Conservation (phyloP, 2,329 filamentous ascomycete genomes). For the Colletotrichum lindemuthianum region DNA sequence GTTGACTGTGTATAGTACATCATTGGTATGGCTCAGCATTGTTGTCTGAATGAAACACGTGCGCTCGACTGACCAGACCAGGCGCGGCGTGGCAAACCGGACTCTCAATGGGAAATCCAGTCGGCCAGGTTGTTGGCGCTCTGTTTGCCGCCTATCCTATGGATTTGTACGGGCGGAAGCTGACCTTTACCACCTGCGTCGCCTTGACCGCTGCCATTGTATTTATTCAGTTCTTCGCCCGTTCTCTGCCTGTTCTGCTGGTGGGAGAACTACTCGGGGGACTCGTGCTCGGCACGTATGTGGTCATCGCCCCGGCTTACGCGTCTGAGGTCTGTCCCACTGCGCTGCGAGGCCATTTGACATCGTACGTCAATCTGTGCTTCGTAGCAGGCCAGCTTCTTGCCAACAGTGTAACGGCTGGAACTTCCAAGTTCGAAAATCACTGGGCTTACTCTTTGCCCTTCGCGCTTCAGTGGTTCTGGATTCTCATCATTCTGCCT, state of each 20-base stretch:
- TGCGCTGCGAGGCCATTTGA: conserved; percentile 65
- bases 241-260: conserved; percentile 64
- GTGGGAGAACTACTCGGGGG: conserved; percentile 70
- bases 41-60: too few species aligned
- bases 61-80: conserved; percentile 21
- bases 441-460: conserved; percentile 62
- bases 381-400: conserved; percentile 72
- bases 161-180: conserved; percentile 56
- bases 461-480: conserved; percentile 62
- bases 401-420: conserved; percentile 58
- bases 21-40: conserved; percentile 40
- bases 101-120: conserved; percentile 62
- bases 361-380: conserved; percentile 69
- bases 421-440: conserved; percentile 49
- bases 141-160: conserved; percentile 59
- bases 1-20: conserved; percentile 41
- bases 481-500: conserved; percentile 56
- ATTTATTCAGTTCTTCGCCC: conserved; percentile 72
- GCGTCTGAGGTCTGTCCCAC: conserved; percentile 70
- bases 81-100: conserved; percentile 57
- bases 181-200: conserved; percentile 56
- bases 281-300: conserved; percentile 69
- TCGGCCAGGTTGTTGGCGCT: conserved; percentile 67
- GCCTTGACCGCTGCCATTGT: conserved; percentile 61
- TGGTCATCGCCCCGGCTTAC: conserved; percentile 67